Percentiles rank a stretch among this genome's conserved stretches.
Conservation (phyloP, 192 early-diverging fungal species). For the Entophlyctis luteolus region DNA sequence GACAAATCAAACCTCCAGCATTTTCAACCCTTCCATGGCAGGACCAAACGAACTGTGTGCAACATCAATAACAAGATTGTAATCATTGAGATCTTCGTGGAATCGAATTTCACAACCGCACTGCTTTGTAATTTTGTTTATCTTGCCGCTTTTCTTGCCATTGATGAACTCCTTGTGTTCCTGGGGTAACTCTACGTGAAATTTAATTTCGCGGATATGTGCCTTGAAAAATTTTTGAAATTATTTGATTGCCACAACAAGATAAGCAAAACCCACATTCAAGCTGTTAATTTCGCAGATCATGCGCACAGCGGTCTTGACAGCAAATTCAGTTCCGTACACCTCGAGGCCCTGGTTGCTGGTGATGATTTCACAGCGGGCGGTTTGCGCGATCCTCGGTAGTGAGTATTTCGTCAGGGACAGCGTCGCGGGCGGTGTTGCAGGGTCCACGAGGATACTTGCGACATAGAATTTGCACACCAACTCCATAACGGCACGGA, state of each 20-base stretch:
- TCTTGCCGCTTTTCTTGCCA: conserved; percentile 85
- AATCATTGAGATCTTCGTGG: conserved; percentile 64
- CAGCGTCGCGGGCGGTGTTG: conserved; percentile 27
- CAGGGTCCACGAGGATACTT: conserved; percentile 32
- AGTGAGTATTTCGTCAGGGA: conserved; percentile 40
- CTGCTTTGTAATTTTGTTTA: conserved; percentile 77
- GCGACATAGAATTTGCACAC: conserved; percentile 57
- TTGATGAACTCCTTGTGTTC: conserved; percentile 83
- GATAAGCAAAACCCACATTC: conserved; percentile 16
- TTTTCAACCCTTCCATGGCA: conserved; percentile 62
- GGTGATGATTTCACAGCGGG: conserved; percentile 63
- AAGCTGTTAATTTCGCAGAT: conserved; percentile 53
- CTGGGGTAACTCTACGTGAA: conserved; percentile 69
- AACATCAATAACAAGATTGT: conserved; percentile 80
- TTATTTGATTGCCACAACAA: background rate
- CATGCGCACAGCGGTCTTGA: conserved; percentile 57
- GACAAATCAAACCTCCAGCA: conserved; percentile 48
- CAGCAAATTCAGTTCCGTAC: conserved; percentile 62
- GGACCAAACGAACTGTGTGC: conserved; percentile 48
- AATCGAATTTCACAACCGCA: conserved; percentile 68
- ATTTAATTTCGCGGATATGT: conserved; percentile 63
- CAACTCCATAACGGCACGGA: conserved; percentile 66
- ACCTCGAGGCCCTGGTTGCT: conserved; percentile 60
- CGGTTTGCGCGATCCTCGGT: conserved; percentile 41
- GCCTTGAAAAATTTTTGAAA: no score